phyloP scores from a whole-genome alignment of 331 rosid genomes.

The Pyracantha coccinea region DNA sequence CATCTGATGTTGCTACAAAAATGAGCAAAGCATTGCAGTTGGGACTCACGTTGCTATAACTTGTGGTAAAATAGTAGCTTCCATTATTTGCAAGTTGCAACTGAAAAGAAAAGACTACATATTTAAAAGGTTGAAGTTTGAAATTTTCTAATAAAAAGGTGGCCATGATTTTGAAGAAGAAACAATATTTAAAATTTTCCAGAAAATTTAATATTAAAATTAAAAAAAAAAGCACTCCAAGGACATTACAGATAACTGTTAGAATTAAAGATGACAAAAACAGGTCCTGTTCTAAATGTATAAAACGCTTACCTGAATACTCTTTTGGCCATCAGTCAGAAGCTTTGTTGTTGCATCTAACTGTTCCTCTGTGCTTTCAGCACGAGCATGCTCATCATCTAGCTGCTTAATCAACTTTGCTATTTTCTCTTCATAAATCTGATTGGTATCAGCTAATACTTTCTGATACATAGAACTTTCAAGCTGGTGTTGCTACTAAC shows the following conservation, averaged over 20 bases:
- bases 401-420: conserved; percentile 36
- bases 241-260: neutral
- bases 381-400: conserved; percentile 30
- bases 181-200: neutral
- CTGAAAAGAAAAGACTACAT: neutral
- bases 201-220: neutral
- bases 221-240: neutral
- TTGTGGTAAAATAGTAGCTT: neutral
- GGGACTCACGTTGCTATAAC: neutral
- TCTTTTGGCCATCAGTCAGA: conserved; percentile 31
- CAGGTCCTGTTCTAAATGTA: neutral
- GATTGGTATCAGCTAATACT: conserved; percentile 57
- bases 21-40: neutral
- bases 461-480: conserved; percentile 49
- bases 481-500: conserved; percentile 51
- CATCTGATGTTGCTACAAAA: conserved; percentile 29
- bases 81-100: neutral
- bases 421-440: conserved; percentile 58
- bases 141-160: neutral
- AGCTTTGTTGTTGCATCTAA: conserved; percentile 24
- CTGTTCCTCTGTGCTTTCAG: conserved; percentile 28
- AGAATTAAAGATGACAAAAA: neutral
- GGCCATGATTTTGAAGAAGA: neutral
- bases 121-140: neutral
- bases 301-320: conserved; percentile 30